Base-by-base conservation (phyloP, 257 asterid genomes). In the Galeopsis tetrahit region DNA sequence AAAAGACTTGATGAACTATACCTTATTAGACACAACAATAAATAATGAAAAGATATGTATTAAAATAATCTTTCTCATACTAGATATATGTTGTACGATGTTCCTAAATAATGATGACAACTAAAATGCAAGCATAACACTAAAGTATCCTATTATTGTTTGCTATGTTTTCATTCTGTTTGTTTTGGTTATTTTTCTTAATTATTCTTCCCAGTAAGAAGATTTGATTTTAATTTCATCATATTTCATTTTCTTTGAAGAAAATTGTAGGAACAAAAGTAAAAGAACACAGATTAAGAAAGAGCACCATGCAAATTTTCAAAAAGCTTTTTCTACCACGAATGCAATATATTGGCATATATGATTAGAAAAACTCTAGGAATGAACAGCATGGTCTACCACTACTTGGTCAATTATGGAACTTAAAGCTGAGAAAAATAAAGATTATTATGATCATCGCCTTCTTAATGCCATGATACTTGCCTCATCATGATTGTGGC, bases 401-500 rank as follows among this genome's bases (percentile, higher is more conserved):
- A 48, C 58, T 10, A 56, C 46, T 66, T 40, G 35, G 42, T 75
- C 43, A 49, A 35, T 42, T 31, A 68, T 33, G 17, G 61, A 70
- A 71, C 39, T 53, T 28, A 69, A 69, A 63, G 57, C 70, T 70
- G 42, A 48, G 36, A 64, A 70, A 52, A 77, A 9, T 53, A 59
- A 7, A 67, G 66, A 63, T 6, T 42, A 66, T 33, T 63, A 43
- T 33, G 69, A 68, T 53, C 46, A 72, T 17, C 63, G 71, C 43
- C 59, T 81, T 76, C 61, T 66, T 75, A 75, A 56, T 71, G 71
- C 70, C 40, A 55, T 71, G 70, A 65, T 66, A 83, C 91, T 88
- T 86, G 83, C 97, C 95, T 91, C 98, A 36, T 88, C 97, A 14
- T 66, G 87, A 80, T 73, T 83, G 85, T 82, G 81, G 81, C 67